Conservation (phyloP, 139 green algal species). For the Zygnema circumcarinatum region DNA sequence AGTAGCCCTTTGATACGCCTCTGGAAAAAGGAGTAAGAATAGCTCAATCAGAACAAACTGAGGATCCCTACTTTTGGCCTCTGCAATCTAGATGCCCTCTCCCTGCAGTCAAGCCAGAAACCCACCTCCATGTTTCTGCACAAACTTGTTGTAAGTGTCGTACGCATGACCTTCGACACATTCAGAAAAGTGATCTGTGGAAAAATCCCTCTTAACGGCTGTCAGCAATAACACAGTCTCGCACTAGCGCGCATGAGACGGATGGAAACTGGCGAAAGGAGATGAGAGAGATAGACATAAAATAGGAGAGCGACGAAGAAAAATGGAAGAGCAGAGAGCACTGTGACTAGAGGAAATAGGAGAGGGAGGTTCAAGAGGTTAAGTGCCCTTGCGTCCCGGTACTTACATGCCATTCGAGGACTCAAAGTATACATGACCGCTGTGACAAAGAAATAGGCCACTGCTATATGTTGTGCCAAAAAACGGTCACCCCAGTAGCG, state of each 20-base stretch:
- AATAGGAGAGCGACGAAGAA: neutral
- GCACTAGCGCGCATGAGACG: too few relatives aligned
- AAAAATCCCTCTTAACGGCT: neutral
- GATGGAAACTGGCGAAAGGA: neutral
- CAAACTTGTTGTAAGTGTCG: constrained; percentile 67
- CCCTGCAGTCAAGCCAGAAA: too few relatives aligned
- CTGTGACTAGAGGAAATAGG: neutral
- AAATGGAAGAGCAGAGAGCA: neutral
- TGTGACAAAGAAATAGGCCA: constrained; percentile 62
- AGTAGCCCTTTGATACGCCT: neutral
- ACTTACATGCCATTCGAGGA: constrained; percentile 63
- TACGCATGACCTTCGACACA: constrained; percentile 67
- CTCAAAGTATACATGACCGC: constrained; percentile 61
- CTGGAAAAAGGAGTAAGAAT: too few relatives aligned
- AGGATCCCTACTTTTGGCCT: too few relatives aligned
- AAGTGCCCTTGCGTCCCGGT: too few relatives aligned
- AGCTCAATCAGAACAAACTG: too few relatives aligned
- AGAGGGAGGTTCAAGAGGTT: too few relatives aligned
- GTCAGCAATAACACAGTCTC: neutral
- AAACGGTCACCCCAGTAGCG: constrained; percentile 60
- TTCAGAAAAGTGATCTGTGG: constrained; percentile 62
- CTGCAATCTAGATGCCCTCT: too few relatives aligned
- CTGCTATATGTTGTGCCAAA: constrained; percentile 66
- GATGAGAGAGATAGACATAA: neutral
- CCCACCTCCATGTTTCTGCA: constrained; percentile 48